A percentile compares a stretch with the other conserved stretches of the same genome.
phyloP scores from a whole-genome alignment of 768 basidiomycete species.

The Sarcomyxa edulis region DNA sequence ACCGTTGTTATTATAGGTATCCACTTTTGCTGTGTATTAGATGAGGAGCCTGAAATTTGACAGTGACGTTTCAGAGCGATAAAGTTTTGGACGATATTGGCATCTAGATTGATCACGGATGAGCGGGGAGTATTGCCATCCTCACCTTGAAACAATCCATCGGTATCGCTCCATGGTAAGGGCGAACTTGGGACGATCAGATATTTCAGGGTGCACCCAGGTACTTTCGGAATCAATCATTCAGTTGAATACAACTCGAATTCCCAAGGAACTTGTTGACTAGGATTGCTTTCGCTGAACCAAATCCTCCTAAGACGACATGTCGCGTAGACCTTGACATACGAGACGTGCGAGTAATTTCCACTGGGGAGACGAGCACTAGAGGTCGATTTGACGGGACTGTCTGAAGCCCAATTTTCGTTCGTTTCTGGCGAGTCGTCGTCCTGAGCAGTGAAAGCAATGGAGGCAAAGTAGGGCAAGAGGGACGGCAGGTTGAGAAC shows the following conservation, averaged over 20 bases:
- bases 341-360: constrained; percentile 61
- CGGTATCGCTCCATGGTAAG: no score
- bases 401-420: constrained; percentile 4
- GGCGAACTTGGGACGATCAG: no score
- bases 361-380: constrained; percentile 38
- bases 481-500: constrained; percentile 54
- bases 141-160: no score
- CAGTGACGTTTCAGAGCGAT: no score
- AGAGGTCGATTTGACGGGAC: constrained; percentile 13
- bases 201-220: no score
- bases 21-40: no score
- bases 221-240: no score
- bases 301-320: constrained; percentile 75
- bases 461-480: constrained; percentile 56
- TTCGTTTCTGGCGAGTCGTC: constrained; percentile 10
- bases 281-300: constrained; percentile 55
- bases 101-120: no score
- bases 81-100: no score
- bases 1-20: no score
- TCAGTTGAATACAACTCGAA: constrained; percentile 56
- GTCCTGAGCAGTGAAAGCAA: constrained; percentile 25
- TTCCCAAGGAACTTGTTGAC: constrained; percentile 64
- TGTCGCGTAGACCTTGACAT: constrained; percentile 71
- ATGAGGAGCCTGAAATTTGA: no score
- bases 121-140: no score